Conservation (phyloP, 257 asterid genomes). For the Fraxinus americana region DNA sequence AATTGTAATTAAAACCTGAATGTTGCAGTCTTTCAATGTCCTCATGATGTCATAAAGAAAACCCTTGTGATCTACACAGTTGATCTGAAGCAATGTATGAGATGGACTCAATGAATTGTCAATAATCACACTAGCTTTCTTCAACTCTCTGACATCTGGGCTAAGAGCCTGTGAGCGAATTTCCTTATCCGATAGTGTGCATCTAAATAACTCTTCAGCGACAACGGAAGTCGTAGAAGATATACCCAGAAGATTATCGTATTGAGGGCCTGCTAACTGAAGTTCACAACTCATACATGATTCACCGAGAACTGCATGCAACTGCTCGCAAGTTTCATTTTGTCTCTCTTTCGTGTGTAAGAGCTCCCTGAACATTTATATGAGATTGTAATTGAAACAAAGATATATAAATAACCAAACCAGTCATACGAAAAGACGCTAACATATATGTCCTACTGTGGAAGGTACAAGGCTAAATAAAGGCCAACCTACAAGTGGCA, state of each 20-base stretch:
- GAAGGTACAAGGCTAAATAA: background rate
- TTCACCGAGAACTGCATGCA: slow-evolving; percentile 67
- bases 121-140: slow-evolving; percentile 52
- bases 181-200: slow-evolving; percentile 57
- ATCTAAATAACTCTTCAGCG: slow-evolving; percentile 68
- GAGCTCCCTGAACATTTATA: slow-evolving; percentile 54
- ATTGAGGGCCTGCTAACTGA: slow-evolving; percentile 59
- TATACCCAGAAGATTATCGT: slow-evolving; percentile 41
- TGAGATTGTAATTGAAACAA: slow-evolving; percentile 7
- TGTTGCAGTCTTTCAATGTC: slow-evolving; percentile 70
- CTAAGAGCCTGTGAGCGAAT: slow-evolving; percentile 65
- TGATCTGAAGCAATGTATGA: slow-evolving; percentile 85
- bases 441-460: background rate
- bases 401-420: slow-evolving; percentile 4
- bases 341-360: slow-evolving; percentile 71
- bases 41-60: slow-evolving; percentile 76
- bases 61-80: slow-evolving; percentile 80
- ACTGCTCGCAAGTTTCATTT: slow-evolving; percentile 47
- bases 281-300: slow-evolving; percentile 76
- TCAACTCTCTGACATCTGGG: slow-evolving; percentile 59
- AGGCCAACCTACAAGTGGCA: background rate
- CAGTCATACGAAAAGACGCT: background rate
- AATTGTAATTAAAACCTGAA: slow-evolving; percentile 49
- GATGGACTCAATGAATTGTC: slow-evolving; percentile 86
- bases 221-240: slow-evolving; percentile 57